Conservation (phyloP, 768 basidiomycete genomes). For the Lactarius hatsudake region DNA sequence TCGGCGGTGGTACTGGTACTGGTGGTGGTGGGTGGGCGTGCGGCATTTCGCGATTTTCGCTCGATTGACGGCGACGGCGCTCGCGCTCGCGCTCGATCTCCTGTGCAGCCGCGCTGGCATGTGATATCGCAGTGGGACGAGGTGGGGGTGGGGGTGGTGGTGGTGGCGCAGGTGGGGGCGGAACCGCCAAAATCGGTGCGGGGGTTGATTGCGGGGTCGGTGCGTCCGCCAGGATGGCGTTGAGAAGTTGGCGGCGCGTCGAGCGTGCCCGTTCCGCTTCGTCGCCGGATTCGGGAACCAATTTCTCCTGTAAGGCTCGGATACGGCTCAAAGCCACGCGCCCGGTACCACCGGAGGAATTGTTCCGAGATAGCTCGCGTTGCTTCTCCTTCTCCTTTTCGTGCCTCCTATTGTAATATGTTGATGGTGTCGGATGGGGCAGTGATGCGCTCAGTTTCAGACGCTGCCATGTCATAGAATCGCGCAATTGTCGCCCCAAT, state of each 20-base stretch:
- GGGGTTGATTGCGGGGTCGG: constrained; percentile 22
- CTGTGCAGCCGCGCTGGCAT: constrained; percentile 26
- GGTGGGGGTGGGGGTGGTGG: background rate
- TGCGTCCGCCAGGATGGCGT: constrained; percentile 21
- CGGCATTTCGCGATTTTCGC: constrained; percentile 18
- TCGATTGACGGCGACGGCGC: constrained; percentile 25
- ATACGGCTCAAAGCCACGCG: constrained; percentile 22
- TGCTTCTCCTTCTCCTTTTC: constrained; percentile 28
- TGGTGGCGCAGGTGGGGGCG: constrained; percentile 1
- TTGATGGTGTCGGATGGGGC: constrained; percentile 25
- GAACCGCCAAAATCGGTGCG: background rate
- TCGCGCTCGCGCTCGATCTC: constrained; percentile 27
- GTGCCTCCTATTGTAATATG: constrained; percentile 25
- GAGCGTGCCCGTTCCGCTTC: constrained; percentile 26
- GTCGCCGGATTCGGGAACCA: constrained; percentile 27
- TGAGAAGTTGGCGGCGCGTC: constrained; percentile 13
- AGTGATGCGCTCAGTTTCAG: constrained; percentile 25
- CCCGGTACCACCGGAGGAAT: constrained; percentile 25
- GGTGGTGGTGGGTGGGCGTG: background rate
- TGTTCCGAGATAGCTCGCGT: constrained; percentile 27
- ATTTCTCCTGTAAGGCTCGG: constrained; percentile 19
- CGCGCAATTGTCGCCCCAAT: constrained; percentile 22
- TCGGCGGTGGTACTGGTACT: background rate
- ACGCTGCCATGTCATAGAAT: constrained; percentile 23
- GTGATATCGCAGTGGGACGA: constrained; percentile 21